A percentile compares a stretch with the other conserved stretches of the same genome.
These are phyloP conservation scores for Aspergillus vadensis DNA, from an alignment of 2,329 filamentous ascomycete species.

Conservation along the genomic window DNA sequence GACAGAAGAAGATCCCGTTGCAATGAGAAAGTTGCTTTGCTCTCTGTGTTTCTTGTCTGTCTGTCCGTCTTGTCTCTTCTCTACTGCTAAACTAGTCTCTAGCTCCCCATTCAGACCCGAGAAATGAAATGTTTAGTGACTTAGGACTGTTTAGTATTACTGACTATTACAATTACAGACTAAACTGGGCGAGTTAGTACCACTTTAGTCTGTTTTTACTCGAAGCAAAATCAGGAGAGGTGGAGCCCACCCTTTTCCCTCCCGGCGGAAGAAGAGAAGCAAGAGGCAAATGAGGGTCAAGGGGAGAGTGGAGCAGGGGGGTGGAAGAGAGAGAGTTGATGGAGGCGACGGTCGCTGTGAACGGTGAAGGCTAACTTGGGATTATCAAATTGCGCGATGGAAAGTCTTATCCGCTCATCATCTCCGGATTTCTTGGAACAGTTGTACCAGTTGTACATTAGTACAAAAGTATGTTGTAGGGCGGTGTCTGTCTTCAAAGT, in stretches of 20 bases:
- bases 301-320: not conserved
- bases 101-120: too few relatives aligned
- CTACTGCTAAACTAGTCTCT: too few relatives aligned
- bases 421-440: too few relatives aligned
- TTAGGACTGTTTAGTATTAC: not conserved
- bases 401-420: not conserved
- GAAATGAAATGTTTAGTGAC: not conserved
- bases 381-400: not conserved
- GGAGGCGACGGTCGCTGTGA: not conserved
- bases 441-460: too few relatives aligned
- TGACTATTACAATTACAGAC: slow-evolving; percentile 2
- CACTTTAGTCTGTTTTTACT: too few relatives aligned
- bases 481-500: too few relatives aligned
- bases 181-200: not conserved
- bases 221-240: slow-evolving; percentile 10
- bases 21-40: not conserved
- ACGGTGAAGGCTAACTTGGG: not conserved
- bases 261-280: not conserved
- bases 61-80: too few relatives aligned
- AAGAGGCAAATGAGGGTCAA: slow-evolving; percentile 7
- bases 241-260: slow-evolving; percentile 1
- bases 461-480: too few relatives aligned
- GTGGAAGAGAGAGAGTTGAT: not conserved
- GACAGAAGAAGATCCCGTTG: not conserved
- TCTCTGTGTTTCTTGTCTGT: not conserved